phyloP scores from a whole-genome alignment of 2,329 filamentous ascomycete species.

The Colletotrichum spaethianum region DNA sequence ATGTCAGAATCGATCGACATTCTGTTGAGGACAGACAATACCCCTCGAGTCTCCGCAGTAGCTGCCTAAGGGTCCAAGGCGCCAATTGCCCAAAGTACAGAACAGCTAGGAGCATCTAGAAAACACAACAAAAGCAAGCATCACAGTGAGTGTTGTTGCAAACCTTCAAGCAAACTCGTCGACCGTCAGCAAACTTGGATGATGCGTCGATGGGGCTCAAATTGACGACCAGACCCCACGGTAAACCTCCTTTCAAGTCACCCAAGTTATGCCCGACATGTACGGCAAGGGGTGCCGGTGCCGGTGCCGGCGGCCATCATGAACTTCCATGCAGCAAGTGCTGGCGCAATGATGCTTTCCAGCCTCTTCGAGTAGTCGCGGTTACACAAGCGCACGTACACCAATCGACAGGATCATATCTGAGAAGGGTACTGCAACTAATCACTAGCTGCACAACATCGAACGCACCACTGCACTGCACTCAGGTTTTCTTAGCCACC shows the following conservation, averaged over 20 bases:
- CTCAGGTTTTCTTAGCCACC: constrained; percentile 1
- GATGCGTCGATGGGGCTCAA: too few relatives aligned
- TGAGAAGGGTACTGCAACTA: constrained; percentile 7
- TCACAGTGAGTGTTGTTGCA: constrained; percentile 12
- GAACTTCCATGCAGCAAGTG: neutral
- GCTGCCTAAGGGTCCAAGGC: constrained; percentile 7
- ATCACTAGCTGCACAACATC: constrained; percentile 28
- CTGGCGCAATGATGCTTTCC: constrained; percentile 3
- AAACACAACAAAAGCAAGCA: constrained; percentile 23
- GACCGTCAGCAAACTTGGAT: too few relatives aligned
- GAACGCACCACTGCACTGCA: constrained; percentile 17
- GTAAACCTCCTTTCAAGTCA: too few relatives aligned
- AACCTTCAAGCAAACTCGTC: too few relatives aligned
- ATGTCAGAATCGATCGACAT: constrained; percentile 24
- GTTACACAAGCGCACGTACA: constrained; percentile 2
- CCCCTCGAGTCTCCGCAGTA: constrained; percentile 2
- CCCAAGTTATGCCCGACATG: neutral
- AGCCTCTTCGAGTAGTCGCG: neutral
- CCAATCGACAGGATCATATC: neutral
- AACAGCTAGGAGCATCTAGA: constrained; percentile 1
- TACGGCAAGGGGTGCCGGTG: too few relatives aligned
- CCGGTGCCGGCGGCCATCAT: neutral
- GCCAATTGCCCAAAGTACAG: constrained; percentile 9
- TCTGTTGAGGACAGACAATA: neutral
- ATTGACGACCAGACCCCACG: too few relatives aligned